A percentile compares a stretch with the other conserved stretches of the same genome.
Conservation (phyloP, 768 basidiomycete genomes). For the Tricholoma hemisulphureum region DNA sequence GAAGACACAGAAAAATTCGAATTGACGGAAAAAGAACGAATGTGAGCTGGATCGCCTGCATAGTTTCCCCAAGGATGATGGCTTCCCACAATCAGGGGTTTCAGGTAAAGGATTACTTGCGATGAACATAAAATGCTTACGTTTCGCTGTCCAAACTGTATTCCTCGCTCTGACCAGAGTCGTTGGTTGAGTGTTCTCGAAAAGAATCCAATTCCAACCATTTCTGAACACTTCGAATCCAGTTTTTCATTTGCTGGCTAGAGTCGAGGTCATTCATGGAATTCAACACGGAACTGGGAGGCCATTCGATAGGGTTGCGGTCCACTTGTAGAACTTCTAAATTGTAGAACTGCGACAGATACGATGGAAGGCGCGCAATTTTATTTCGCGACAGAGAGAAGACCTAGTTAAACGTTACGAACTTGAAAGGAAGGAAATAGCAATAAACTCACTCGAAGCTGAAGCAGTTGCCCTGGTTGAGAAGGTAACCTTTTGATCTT, state of each 20-base stretch:
- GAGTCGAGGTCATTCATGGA: slow-evolving; percentile 40
- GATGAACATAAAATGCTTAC: slow-evolving; percentile 24
- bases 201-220: slow-evolving; percentile 67
- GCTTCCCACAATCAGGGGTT: slow-evolving; percentile 34
- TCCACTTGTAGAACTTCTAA: slow-evolving; percentile 84
- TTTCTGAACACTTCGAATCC: slow-evolving; percentile 67
- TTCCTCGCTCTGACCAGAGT: slow-evolving; percentile 49
- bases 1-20: slow-evolving; percentile 56
- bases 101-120: slow-evolving; percentile 6
- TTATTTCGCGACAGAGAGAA: slow-evolving; percentile 87
- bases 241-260: slow-evolving; percentile 58
- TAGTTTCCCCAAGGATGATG: slow-evolving; percentile 44
- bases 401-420: slow-evolving; percentile 49
- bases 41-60: slow-evolving; percentile 45
- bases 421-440: neutral
- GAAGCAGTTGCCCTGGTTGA: slow-evolving; percentile 72
- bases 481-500: slow-evolving; percentile 78
- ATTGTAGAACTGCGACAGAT: slow-evolving; percentile 67
- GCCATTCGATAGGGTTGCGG: slow-evolving; percentile 94
- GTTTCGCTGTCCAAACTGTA: slow-evolving; percentile 42
- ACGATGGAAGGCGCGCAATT: slow-evolving; percentile 73
- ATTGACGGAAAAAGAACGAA: slow-evolving; percentile 60
- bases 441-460: slow-evolving; percentile 61
- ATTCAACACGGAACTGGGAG: slow-evolving; percentile 60
- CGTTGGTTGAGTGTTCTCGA: slow-evolving; percentile 40